Evolutionary conservation across 768 basidiomycete genomes (phyloP), one percentile per base, ranked within the genome.

Genomic region (Kondoa malvinella): DNA sequence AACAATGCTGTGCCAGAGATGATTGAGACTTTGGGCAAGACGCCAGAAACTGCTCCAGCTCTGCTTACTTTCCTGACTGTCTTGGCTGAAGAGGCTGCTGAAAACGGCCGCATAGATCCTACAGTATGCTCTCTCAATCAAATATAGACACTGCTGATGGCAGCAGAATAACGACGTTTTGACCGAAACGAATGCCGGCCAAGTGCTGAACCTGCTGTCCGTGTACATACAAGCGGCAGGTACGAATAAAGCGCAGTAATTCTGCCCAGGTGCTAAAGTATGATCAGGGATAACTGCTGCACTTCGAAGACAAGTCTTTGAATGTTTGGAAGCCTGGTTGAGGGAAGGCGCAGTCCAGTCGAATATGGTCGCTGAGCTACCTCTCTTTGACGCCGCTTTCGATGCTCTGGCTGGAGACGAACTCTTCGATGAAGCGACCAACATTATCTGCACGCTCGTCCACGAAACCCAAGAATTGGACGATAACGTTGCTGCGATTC

Each of bases 381-480:
- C 91, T 1, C 80, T 97, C 31, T 88, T 97, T 75, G 78, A 81
- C 25, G 87, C 83, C 75, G 81, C 86, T 27, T 97, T 97, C 75
- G 84, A 87, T 64, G 89, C 92, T 2, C 81, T 97, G 32, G 81
- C 81, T 2, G 86, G 86, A 1, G 88, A 92, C 21, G 83, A 85
- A 57, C 81, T 97, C n/a, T 97, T 97, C 75, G 95, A 99, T 73
- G 77, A 86, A 4, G 92, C 91, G 1, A 89, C 92, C 50, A 88
- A 95, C 69, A 86, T 89, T 34, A 81, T 97, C 68, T 92, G 89
- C 77, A 91, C 95, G 76, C 79, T 96, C 73, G 90, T 97, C 66
- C 95, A 97, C 77, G 95, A 99, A 77, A 97, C 95, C 0, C 92
- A 96, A 77, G 95, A 99, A 77, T 82, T 95, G 32, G 87, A 94